Conservation (phyloP, 192 early-diverging fungal species). For the Gaertneriomyces semiglobifer region DNA sequence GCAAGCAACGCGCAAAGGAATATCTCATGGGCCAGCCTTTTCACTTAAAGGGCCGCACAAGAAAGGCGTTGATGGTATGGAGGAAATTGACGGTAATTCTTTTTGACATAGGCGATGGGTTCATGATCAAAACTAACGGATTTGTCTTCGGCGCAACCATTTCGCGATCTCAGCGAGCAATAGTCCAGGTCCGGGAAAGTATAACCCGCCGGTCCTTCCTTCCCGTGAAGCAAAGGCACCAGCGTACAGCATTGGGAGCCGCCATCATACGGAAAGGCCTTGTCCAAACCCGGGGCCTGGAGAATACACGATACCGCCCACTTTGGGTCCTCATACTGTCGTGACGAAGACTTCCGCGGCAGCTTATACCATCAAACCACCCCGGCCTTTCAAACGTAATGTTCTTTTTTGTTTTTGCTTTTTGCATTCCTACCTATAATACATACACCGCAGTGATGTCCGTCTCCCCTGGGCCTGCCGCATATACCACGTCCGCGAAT, state of each 20-base stretch:
- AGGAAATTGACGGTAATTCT: background rate
- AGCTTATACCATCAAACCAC: slow-evolving; percentile 56
- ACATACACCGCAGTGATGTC: slow-evolving; percentile 40
- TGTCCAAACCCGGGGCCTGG: slow-evolving; percentile 54
- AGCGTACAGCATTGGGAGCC: slow-evolving; percentile 57
- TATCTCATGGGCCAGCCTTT: slow-evolving; percentile 54
- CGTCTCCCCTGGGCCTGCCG: slow-evolving; percentile 55
- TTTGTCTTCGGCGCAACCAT: background rate
- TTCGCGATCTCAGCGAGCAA: background rate
- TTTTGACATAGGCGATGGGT: no score
- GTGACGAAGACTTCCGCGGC: slow-evolving; percentile 49
- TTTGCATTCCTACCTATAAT: slow-evolving; percentile 1
- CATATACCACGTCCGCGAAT: slow-evolving; percentile 45
- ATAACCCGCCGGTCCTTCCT: slow-evolving; percentile 50
- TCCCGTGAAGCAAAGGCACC: slow-evolving; percentile 52
- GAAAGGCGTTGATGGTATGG: slow-evolving; percentile 33
- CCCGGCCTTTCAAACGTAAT: slow-evolving; percentile 46
- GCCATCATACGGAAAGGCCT: slow-evolving; percentile 44
- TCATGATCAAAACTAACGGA: no score
- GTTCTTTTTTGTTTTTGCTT: background rate
- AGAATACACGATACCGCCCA: slow-evolving; percentile 48
- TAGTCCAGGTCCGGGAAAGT: slow-evolving; percentile 53
- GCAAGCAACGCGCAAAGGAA: slow-evolving; percentile 50
- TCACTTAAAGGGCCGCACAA: slow-evolving; percentile 52
- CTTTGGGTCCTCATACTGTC: slow-evolving; percentile 50